These are phyloP conservation scores for Cladosporium sp. DNA, from an alignment of 2,329 filamentous ascomycete genomes.

Conservation along the genomic window DNA sequence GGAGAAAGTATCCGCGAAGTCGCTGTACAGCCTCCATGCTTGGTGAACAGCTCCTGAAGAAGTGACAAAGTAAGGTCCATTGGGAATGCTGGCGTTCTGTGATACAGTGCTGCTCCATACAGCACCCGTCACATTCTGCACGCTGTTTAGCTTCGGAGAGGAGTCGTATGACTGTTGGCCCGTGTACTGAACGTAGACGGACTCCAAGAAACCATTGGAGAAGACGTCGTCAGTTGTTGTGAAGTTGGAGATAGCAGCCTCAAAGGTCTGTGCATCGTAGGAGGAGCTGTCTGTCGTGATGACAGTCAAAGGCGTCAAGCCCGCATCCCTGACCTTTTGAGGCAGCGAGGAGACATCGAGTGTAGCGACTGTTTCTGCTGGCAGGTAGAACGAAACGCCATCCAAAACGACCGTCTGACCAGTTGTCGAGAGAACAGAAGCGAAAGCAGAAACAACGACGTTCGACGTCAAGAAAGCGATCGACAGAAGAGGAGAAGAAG, in stretches of 20 bases:
- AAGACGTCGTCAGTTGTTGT: constrained; percentile 45
- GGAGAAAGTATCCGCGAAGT: constrained; percentile 53
- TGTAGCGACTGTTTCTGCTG: constrained; percentile 40
- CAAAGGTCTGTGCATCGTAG: constrained; percentile 32
- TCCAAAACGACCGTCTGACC: constrained; percentile 46
- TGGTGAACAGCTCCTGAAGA: constrained; percentile 49
- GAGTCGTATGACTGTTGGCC: constrained; percentile 21
- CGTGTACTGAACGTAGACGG: constrained; percentile 33
- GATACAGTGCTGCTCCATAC: constrained; percentile 15
- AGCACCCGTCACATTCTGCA: constrained; percentile 9
- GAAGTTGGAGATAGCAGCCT: constrained; percentile 35
- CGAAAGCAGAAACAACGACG: constrained; percentile 1
- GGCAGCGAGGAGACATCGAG: constrained; percentile 28
- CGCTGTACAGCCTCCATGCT: constrained; percentile 54
- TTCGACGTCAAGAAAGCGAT: neutral
- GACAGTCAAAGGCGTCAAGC: constrained; percentile 45
- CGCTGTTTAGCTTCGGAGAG: constrained; percentile 1
- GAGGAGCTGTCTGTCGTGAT: constrained; percentile 33
- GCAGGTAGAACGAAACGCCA: constrained; percentile 45
- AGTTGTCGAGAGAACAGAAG: constrained; percentile 35
- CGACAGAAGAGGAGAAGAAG: neutral
- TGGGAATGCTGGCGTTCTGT: constrained; percentile 36
- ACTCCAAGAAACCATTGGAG: constrained; percentile 43
- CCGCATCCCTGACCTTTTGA: constrained; percentile 23
- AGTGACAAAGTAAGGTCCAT: constrained; percentile 56